Conservation (phyloP, 2,329 filamentous ascomycete species). For the Scolecobasidium constrictum region DNA sequence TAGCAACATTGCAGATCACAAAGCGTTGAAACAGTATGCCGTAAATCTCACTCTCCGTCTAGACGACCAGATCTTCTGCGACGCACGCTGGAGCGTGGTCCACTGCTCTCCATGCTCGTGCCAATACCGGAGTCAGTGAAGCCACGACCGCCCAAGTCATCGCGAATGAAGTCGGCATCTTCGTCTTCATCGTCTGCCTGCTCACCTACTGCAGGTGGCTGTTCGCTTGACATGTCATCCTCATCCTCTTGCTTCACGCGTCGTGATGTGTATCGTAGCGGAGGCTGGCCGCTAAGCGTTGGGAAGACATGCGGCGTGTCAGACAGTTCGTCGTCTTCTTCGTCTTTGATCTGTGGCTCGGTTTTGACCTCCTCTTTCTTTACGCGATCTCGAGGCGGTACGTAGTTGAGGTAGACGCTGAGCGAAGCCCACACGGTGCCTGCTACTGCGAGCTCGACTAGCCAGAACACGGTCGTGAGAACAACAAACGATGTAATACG, state of each 20-base stretch:
- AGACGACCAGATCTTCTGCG: slow-evolving; percentile 3
- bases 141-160: slow-evolving; percentile 16
- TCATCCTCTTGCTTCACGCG: slow-evolving; percentile 19
- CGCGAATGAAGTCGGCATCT: slow-evolving; percentile 31
- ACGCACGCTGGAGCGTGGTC: neutral
- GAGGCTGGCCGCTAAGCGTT: slow-evolving; percentile 31
- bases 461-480: slow-evolving; percentile 67
- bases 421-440: slow-evolving; percentile 53
- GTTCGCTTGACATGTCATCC: slow-evolving; percentile 5
- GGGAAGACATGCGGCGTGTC: slow-evolving; percentile 40
- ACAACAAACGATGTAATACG: slow-evolving; percentile 56
- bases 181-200: slow-evolving; percentile 32
- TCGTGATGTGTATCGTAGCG: slow-evolving; percentile 25
- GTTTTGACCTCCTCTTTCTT: slow-evolving; percentile 10
- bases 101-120: slow-evolving; percentile 34
- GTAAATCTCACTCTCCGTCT: neutral
- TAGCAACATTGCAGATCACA: too few relatives aligned
- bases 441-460: slow-evolving; percentile 58
- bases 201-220: slow-evolving; percentile 12
- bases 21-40: too few relatives aligned
- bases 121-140: slow-evolving; percentile 34
- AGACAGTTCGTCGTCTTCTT: slow-evolving; percentile 21
- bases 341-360: slow-evolving; percentile 17
- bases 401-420: slow-evolving; percentile 22
- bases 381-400: slow-evolving; percentile 6